Evolutionary conservation across 495 filamentous ascomycete genomes (phyloP).

Genomic region (Hypoxylon intermedium): DNA sequence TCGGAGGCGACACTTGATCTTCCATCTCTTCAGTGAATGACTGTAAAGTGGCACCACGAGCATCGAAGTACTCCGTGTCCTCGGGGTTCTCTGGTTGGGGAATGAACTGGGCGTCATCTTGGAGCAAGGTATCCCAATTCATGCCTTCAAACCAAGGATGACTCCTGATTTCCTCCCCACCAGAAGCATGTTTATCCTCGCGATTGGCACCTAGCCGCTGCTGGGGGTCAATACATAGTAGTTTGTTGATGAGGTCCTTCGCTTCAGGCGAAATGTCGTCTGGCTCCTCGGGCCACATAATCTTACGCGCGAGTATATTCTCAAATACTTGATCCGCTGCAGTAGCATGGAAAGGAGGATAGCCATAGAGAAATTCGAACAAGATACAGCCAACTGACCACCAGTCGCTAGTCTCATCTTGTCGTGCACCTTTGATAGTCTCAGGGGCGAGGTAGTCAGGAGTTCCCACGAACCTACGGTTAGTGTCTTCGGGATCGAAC

Average conservation of each 20-base stretch:
- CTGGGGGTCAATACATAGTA: constrained; percentile 82
- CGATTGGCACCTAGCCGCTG: constrained; percentile 84
- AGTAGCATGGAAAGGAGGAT: constrained; percentile 87
- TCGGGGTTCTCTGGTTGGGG: constrained; percentile 91
- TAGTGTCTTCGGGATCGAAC: constrained; percentile 93
- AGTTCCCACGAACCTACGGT: constrained; percentile 92
- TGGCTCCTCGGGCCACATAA: constrained; percentile 84
- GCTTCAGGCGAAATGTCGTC: constrained; percentile 80
- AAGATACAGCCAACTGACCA: constrained; percentile 98
- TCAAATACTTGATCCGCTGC: constrained; percentile 96
- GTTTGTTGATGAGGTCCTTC: constrained; percentile 88
- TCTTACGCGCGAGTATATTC: constrained; percentile 87
- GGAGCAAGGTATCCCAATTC: constrained; percentile 87
- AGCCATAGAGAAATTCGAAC: constrained; percentile 93
- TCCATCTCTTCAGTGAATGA: constrained; percentile 92
- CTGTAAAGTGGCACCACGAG: constrained; percentile 86
- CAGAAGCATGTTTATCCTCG: constrained; percentile 76
- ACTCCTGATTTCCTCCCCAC: constrained; percentile 85
- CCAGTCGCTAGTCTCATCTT: constrained; percentile 99
- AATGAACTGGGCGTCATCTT: constrained; percentile 96
- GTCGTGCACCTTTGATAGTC: constrained; percentile 91
- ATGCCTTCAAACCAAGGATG: constrained; percentile 89
- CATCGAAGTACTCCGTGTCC: constrained; percentile 97
- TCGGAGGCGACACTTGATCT: constrained; percentile 78
- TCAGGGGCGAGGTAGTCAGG: constrained; percentile 97